A percentile compares a stretch with the other conserved stretches of the same genome.
Conservation (phyloP, 2,329 filamentous ascomycete genomes). For the Ophiostoma triangulosporum region DNA sequence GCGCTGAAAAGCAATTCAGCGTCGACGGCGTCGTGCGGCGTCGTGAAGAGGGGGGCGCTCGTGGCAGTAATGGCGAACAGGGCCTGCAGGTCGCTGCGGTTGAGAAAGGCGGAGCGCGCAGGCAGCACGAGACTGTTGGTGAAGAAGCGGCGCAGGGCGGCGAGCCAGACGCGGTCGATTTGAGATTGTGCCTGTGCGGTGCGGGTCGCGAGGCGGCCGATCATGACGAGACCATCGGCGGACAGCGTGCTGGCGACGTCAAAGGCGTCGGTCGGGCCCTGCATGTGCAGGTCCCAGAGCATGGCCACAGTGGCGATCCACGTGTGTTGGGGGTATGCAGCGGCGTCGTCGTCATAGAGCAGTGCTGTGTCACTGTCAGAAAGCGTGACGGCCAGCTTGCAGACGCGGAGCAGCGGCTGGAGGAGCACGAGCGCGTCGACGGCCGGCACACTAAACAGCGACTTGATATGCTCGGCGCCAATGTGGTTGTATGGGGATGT, state of each 20-base stretch:
- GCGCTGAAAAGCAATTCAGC: constrained; percentile 25
- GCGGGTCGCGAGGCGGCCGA: constrained; percentile 24
- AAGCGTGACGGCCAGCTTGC: constrained; percentile 15
- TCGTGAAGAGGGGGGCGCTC: too few species aligned
- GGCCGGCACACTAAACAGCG: constrained; percentile 38
- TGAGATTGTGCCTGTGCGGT: constrained; percentile 2
- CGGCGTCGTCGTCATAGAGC: background rate
- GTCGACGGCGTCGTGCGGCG: too few species aligned
- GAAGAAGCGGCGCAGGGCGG: constrained; percentile 34
- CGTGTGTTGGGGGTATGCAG: constrained; percentile 23
- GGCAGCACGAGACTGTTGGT: constrained; percentile 35
- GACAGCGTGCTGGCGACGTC: constrained; percentile 37
- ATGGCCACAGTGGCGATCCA: constrained; percentile 35
- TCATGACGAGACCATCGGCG: constrained; percentile 23
- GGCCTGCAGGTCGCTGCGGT: background rate
- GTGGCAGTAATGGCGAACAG: background rate
- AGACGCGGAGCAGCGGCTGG: constrained; percentile 27
- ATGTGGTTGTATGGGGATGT: constrained; percentile 27
- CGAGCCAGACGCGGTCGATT: constrained; percentile 28
- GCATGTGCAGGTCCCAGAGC: constrained; percentile 43
- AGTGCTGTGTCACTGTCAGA: background rate
- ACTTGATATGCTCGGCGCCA: constrained; percentile 44
- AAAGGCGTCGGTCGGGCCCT: constrained; percentile 30
- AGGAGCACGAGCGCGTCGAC: constrained; percentile 33
- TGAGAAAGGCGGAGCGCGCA: constrained; percentile 30